A percentile compares a stretch with the other conserved stretches of the same genome.
Evolutionary conservation across 148 eudicot species (phyloP).

Genomic region (Fallopia convolvulus): DNA sequence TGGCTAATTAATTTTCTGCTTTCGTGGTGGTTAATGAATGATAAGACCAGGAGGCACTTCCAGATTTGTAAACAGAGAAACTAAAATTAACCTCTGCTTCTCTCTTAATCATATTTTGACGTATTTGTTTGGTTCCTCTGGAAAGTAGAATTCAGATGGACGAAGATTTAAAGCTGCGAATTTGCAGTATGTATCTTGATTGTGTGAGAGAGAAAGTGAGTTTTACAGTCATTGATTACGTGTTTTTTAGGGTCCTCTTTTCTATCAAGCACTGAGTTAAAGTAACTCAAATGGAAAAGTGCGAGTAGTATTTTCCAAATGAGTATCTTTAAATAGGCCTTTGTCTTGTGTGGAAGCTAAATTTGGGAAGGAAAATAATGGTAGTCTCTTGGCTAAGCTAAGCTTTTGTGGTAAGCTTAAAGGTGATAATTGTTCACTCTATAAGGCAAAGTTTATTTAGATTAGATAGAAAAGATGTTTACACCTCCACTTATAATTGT

Average conservation of each 20-base stretch:
- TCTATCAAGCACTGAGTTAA: constrained; percentile 2
- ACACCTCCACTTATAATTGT: neutral
- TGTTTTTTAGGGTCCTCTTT: neutral
- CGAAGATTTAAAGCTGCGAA: neutral
- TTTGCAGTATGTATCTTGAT: neutral
- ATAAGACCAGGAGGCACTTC: constrained; percentile 1
- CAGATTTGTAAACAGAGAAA: neutral
- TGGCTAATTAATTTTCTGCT: neutral
- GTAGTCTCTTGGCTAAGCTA: neutral
- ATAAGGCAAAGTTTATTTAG: neutral
- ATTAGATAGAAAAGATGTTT: neutral
- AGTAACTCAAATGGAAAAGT: neutral
- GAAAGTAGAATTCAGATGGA: neutral
- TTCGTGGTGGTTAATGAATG: neutral
- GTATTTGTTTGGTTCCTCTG: constrained; percentile 1
- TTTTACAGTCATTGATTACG: neutral
- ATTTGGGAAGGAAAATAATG: neutral
- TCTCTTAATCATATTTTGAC: neutral
- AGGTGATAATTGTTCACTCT: neutral
- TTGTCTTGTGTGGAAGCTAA: neutral
- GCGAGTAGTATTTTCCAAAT: neutral
- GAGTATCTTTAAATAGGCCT: neutral
- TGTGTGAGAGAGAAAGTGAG: constrained; percentile 1
- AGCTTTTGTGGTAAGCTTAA: neutral
- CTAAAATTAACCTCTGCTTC: neutral